phyloP scores from a whole-genome alignment of 2,329 filamentous ascomycete genomes.

The Emergomyces orientalis region DNA sequence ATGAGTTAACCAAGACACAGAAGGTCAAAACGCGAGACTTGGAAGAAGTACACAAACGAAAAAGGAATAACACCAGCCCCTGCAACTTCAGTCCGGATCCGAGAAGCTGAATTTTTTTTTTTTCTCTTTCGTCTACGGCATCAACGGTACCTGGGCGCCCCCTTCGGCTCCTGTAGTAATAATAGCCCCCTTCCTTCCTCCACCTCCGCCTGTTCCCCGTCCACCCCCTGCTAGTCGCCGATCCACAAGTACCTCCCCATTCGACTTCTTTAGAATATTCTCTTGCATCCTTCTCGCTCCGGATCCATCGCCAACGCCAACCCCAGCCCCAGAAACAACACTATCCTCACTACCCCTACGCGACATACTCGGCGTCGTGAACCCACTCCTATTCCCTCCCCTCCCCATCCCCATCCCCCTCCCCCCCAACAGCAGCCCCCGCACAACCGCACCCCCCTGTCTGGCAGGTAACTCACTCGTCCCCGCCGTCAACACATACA shows the following conservation, averaged over 20 bases:
- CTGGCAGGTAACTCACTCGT: slow-evolving; percentile 51
- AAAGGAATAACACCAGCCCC: no score
- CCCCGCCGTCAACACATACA: slow-evolving; percentile 82
- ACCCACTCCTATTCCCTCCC: slow-evolving; percentile 17
- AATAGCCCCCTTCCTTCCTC: neutral
- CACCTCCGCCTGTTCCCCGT: neutral
- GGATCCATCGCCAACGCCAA: slow-evolving; percentile 22
- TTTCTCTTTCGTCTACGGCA: neutral
- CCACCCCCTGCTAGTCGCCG: neutral
- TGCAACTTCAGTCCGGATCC: neutral
- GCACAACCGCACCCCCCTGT: slow-evolving; percentile 46
- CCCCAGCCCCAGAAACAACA: slow-evolving; percentile 16
- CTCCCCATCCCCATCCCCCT: neutral
- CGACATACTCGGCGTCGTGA: slow-evolving; percentile 29
- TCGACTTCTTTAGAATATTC: neutral
- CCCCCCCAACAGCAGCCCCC: slow-evolving; percentile 33
- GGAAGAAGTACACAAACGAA: no score
- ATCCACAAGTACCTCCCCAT: neutral
- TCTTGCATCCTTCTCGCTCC: slow-evolving; percentile 7
- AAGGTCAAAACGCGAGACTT: no score
- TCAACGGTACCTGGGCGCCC: neutral
- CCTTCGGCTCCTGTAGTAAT: neutral
- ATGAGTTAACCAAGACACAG: no score
- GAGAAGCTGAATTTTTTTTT: neutral
- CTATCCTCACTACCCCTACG: slow-evolving; percentile 36